Percentiles rank a stretch among this genome's conserved stretches.
Conservation (phyloP, 768 basidiomycete genomes). For the Trametes meyenii region DNA sequence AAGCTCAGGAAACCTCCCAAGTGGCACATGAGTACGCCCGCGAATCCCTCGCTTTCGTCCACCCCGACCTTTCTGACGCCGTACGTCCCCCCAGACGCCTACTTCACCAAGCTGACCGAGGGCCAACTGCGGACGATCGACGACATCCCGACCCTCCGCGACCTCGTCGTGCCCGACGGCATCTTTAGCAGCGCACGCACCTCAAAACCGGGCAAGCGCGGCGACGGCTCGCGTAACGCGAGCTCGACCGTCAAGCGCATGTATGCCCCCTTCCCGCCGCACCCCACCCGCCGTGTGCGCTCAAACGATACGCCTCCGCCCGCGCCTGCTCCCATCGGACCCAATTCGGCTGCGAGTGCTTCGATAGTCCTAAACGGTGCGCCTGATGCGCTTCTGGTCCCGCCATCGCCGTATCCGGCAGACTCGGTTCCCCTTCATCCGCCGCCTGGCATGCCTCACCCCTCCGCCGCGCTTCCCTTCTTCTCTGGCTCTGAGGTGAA, state of each 20-base stretch:
- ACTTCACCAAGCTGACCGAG: constrained; percentile 78
- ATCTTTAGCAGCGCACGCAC: constrained; percentile 62
- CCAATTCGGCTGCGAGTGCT: constrained; percentile 10
- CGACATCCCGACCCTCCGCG: constrained; percentile 58
- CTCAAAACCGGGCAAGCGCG: constrained; percentile 24
- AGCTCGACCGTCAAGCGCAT: constrained; percentile 39
- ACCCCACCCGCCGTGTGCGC: constrained; percentile 21
- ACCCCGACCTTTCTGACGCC: constrained; percentile 4
- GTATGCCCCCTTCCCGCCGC: constrained; percentile 44
- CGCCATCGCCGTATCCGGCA: constrained; percentile 9
- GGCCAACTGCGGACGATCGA: constrained; percentile 74
- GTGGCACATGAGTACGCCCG: constrained; percentile 76
- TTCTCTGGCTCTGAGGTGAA: constrained; percentile 19
- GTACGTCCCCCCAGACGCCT: constrained; percentile 59
- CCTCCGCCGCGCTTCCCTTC: constrained; percentile 15
- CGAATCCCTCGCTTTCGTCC: constrained; percentile 18
- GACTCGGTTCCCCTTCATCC: constrained; percentile 16
- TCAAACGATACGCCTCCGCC: constrained; percentile 18
- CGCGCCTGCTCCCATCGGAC: constrained; percentile 4
- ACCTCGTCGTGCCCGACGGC: constrained; percentile 66
- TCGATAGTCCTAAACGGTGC: not conserved
- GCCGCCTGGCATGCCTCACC: constrained; percentile 9
- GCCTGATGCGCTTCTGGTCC: constrained; percentile 10
- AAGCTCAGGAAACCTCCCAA: constrained; percentile 49
- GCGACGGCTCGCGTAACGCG: constrained; percentile 21